Evolutionary conservation across 2,329 filamentous ascomycete genomes (phyloP).

Genomic region (Diplodia corticola): DNA sequence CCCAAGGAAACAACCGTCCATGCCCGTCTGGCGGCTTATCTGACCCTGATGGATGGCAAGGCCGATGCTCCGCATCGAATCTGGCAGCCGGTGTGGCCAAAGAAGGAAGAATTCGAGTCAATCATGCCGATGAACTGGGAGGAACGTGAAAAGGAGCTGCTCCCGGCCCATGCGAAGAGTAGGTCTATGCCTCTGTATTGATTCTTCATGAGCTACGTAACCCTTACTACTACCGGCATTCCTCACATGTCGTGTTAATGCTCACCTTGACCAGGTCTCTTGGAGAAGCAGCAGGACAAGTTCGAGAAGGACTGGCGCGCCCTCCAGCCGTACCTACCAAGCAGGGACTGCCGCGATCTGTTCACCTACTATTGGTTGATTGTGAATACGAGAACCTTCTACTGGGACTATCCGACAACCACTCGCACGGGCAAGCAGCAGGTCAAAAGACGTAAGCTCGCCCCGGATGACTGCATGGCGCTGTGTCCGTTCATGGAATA

Average conservation of each 20-base stretch:
- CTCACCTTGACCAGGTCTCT: slow-evolving; percentile 37
- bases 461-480: slow-evolving; percentile 61
- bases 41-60: slow-evolving; percentile 52
- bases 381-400: slow-evolving; percentile 62
- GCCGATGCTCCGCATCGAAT: slow-evolving; percentile 49
- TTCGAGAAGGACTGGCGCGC: slow-evolving; percentile 52
- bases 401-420: slow-evolving; percentile 50
- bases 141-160: slow-evolving; percentile 39
- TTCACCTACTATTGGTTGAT: slow-evolving; percentile 62
- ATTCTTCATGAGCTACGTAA: slow-evolving; percentile 8
- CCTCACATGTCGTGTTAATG: slow-evolving; percentile 14
- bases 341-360: slow-evolving; percentile 30
- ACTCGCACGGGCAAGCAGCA: slow-evolving; percentile 42
- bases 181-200: slow-evolving; percentile 21
- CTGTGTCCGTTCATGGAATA: slow-evolving; percentile 73
- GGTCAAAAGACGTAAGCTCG: slow-evolving; percentile 44
- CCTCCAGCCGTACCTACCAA: slow-evolving; percentile 47
- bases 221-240: background rate
- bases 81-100: slow-evolving; percentile 71
- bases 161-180: slow-evolving; percentile 41
- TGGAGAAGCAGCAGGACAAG: slow-evolving; percentile 58
- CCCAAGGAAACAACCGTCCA: slow-evolving; percentile 63
- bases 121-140: slow-evolving; percentile 61
- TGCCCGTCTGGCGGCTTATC: slow-evolving; percentile 68
- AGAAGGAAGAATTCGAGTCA: slow-evolving; percentile 57